Evolutionary conservation across 2,329 filamentous ascomycete species (phyloP).

Genomic region (Coniochaeta prunicola): DNA sequence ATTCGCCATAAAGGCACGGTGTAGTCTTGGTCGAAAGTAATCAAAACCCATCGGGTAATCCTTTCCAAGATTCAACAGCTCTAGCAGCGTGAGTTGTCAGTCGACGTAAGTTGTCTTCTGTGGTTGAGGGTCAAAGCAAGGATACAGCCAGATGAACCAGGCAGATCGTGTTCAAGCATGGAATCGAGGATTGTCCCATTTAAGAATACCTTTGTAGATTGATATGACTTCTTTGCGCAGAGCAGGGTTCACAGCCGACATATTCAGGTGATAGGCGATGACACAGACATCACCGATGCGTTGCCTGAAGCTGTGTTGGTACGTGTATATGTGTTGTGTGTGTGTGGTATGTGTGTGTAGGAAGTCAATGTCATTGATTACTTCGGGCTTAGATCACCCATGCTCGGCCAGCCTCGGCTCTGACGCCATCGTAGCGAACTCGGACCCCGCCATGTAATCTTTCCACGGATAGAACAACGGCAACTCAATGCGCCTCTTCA

Average conservation of each 20-base stretch:
- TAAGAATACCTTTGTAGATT: constrained; percentile 72
- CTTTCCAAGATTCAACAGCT: constrained; percentile 75
- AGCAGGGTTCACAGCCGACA: constrained; percentile 37
- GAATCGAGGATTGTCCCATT: background rate
- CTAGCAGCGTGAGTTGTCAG: constrained; percentile 33
- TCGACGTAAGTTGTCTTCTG: background rate
- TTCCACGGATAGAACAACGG: background rate
- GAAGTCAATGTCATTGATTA: background rate
- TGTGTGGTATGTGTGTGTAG: background rate
- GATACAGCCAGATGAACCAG: background rate
- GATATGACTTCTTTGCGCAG: constrained; percentile 73
- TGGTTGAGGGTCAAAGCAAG: background rate
- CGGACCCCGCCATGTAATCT: background rate
- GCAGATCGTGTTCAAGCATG: background rate
- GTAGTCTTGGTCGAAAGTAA: constrained; percentile 75
- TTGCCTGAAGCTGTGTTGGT: background rate
- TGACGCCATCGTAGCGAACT: constrained; percentile 10
- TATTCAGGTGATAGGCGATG: constrained; percentile 4
- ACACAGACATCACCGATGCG: background rate
- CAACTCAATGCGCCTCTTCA: background rate
- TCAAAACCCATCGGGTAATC: constrained; percentile 78
- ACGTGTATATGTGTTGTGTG: background rate
- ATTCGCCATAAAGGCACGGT: constrained; percentile 78
- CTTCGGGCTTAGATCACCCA: background rate
- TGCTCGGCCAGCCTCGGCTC: constrained; percentile 7